phyloP scores from a whole-genome alignment of 2,329 filamentous ascomycete genomes.

The Scedosporium dehoogii region DNA sequence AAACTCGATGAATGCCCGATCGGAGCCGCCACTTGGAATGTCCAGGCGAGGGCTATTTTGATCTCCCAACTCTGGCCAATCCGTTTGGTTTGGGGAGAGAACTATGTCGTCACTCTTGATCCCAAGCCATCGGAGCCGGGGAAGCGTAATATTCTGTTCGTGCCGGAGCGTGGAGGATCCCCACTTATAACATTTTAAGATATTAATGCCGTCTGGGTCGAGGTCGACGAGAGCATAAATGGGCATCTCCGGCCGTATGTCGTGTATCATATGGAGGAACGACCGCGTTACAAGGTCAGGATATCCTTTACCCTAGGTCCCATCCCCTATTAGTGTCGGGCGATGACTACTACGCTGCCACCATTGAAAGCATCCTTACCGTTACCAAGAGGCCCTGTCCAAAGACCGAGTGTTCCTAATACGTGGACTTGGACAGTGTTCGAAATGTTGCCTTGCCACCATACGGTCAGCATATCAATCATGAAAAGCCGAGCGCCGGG shows the following conservation, averaged over 20 bases:
- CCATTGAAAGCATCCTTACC: slow-evolving; percentile 26
- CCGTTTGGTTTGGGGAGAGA: neutral
- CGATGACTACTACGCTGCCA: neutral
- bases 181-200: slow-evolving; percentile 63
- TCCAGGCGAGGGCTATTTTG: too few species aligned
- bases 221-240: slow-evolving; percentile 61
- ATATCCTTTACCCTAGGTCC: slow-evolving; percentile 64
- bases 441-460: slow-evolving; percentile 59
- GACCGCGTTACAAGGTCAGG: slow-evolving; percentile 63
- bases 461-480: neutral
- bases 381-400: slow-evolving; percentile 60
- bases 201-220: slow-evolving; percentile 67
- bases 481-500: neutral
- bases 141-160: slow-evolving; percentile 41
- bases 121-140: slow-evolving; percentile 55
- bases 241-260: slow-evolving; percentile 36
- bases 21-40: too few species aligned
- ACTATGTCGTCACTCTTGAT: slow-evolving; percentile 35
- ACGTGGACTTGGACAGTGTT: slow-evolving; percentile 47
- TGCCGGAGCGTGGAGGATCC: slow-evolving; percentile 55
- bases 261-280: slow-evolving; percentile 48
- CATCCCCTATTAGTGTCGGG: neutral
- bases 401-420: slow-evolving; percentile 37
- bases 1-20: too few species aligned
- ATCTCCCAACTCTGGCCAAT: neutral